Percentiles rank a stretch among this genome's conserved stretches.
phyloP scores from a whole-genome alignment of 1,284 basidiomycete genomes.

The Ceratorhiza oryzae-sativae region DNA sequence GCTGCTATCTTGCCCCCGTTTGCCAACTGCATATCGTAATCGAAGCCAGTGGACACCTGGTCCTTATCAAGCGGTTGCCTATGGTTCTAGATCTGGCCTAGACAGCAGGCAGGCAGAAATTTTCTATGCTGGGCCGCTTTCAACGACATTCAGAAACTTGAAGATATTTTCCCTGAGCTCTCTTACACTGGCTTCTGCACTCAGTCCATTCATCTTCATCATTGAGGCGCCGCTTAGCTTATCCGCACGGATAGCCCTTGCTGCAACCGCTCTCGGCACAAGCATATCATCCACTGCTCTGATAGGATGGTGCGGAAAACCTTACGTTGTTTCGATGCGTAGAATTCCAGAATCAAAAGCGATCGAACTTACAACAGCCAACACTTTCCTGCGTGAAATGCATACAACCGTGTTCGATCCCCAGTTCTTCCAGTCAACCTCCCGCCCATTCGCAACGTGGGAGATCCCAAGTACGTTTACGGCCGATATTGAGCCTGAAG shows the following conservation, averaged over 20 bases:
- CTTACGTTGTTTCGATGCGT: constrained; percentile 60
- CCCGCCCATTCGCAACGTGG: constrained; percentile 81
- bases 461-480: constrained; percentile 66
- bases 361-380: constrained; percentile 76
- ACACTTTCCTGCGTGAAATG: constrained; percentile 65
- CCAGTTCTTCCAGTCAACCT: constrained; percentile 71
- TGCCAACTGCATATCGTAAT: no score
- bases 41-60: not conserved
- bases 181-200: constrained; percentile 69
- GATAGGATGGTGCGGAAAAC: constrained; percentile 71
- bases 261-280: constrained; percentile 72
- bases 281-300: constrained; percentile 75
- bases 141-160: constrained; percentile 73
- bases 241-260: constrained; percentile 73
- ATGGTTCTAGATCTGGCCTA: not conserved
- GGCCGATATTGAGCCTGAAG: constrained; percentile 55
- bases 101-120: not conserved
- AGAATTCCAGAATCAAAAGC: constrained; percentile 52
- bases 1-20: not conserved
- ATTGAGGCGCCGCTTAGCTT: constrained; percentile 77
- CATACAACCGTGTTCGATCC: constrained; percentile 77
- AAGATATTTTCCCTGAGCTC: constrained; percentile 87
- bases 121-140: constrained; percentile 65
- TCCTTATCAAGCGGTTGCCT: not conserved
- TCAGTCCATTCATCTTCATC: constrained; percentile 82